Conservation (phyloP, 805 yeast genomes). For the Candida morakotiae region DNA sequence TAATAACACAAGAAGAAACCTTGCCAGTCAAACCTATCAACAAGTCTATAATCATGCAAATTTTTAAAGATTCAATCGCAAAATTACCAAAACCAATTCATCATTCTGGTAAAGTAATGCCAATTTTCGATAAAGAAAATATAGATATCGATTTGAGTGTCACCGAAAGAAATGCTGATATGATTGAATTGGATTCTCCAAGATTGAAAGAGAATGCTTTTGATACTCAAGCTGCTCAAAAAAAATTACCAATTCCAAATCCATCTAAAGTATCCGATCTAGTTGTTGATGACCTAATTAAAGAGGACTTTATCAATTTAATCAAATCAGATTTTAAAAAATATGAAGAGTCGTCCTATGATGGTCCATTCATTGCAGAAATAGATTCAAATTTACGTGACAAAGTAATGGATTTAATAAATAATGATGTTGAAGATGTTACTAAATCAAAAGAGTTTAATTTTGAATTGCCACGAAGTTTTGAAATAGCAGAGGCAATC, state of each 20-base stretch:
- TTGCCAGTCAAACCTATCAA: constrained; percentile 4
- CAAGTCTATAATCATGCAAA: constrained; percentile 8
- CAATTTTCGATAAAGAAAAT: constrained; percentile 21
- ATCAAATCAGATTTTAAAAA: constrained; percentile 40
- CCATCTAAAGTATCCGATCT: constrained; percentile 11
- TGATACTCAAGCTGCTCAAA: constrained; percentile 45
- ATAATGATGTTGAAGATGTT: constrained; percentile 1
- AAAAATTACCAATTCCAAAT: constrained; percentile 41
- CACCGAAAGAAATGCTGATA: constrained; percentile 19
- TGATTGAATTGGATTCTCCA: constrained; percentile 19
- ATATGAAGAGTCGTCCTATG: constrained; percentile 17
- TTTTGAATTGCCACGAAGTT: constrained; percentile 12
- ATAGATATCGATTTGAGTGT: constrained; percentile 14
- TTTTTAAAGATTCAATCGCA: constrained; percentile 13
- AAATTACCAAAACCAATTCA: constrained; percentile 38
- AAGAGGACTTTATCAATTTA: constrained; percentile 29
- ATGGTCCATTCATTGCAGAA: constrained; percentile 20
- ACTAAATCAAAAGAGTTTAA: constrained; percentile 1
- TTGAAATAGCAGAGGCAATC: constrained; percentile 14
- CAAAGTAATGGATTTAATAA: constrained; percentile 17
- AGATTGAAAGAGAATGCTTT: constrained; percentile 25
- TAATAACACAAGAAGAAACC: neutral
- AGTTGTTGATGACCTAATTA: constrained; percentile 13
- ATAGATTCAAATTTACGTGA: constrained; percentile 23
- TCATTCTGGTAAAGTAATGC: constrained; percentile 31